These are phyloP conservation scores for Rehmannia glutinosa DNA, from an alignment of 257 asterid genomes.

Conservation along the genomic window DNA sequence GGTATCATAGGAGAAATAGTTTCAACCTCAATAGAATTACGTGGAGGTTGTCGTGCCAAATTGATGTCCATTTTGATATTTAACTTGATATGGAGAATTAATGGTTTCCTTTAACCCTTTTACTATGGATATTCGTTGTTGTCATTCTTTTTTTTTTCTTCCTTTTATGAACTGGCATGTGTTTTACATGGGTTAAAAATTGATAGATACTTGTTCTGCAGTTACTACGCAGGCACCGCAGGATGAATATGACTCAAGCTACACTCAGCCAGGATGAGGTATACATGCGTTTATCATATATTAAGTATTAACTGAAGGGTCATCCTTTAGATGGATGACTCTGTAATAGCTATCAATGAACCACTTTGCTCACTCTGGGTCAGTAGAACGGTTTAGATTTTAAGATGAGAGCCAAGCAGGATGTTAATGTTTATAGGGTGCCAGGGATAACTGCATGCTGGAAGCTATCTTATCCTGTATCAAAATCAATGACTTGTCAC, in stretches of 20 bases:
- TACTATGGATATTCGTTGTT: background rate
- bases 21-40: constrained; percentile 5
- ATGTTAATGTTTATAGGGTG: background rate
- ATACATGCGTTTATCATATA: constrained; percentile 15
- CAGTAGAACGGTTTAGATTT: constrained; percentile 4
- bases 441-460: no score
- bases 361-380: constrained; percentile 6
- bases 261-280: constrained; percentile 83
- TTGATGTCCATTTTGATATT: background rate
- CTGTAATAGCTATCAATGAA: constrained; percentile 7
- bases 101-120: background rate
- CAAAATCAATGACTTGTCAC: background rate
- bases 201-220: constrained; percentile 28
- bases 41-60: constrained; percentile 2
- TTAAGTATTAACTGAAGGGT: constrained; percentile 10
- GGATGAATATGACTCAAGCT: constrained; percentile 62
- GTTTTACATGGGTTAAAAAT: background rate
- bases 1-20: background rate
- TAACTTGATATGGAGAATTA: constrained; percentile 3
- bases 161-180: background rate
- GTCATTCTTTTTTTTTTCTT: background rate
- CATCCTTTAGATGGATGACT: constrained; percentile 10
- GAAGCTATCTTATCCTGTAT: background rate
- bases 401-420: background rate
- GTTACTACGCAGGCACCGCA: constrained; percentile 92